These are phyloP conservation scores for Macrocystidia cucumis DNA, from an alignment of 1,284 basidiomycete species.

Conservation along the genomic window DNA sequence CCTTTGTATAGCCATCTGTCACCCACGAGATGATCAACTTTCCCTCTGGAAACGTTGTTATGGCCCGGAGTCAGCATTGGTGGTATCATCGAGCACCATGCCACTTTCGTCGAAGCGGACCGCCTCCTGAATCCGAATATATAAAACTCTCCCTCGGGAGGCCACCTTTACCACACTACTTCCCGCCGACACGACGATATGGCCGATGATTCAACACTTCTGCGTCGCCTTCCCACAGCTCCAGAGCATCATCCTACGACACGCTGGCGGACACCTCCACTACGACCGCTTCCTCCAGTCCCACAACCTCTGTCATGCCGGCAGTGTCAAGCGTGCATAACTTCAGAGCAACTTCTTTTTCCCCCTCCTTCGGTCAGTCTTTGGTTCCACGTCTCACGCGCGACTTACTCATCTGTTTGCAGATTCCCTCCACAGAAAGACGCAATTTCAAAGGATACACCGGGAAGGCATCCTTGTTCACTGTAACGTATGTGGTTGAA, in stretches of 20 bases:
- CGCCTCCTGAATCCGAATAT: too few relatives aligned
- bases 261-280: too few relatives aligned
- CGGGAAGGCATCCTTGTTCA: conserved; percentile 42
- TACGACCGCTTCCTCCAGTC: conserved; percentile 22
- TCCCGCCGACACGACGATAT: too few relatives aligned
- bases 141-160: too few relatives aligned
- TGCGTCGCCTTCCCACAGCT: conserved; percentile 23
- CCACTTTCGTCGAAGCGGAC: too few relatives aligned
- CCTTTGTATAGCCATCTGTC: too few relatives aligned
- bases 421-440: conserved; percentile 36
- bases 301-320: conserved; percentile 34
- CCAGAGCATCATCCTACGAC: too few relatives aligned
- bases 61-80: too few relatives aligned
- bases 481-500: conserved; percentile 34
- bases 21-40: too few relatives aligned
- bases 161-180: too few relatives aligned
- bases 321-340: conserved; percentile 33
- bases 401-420: conserved; percentile 1
- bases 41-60: too few relatives aligned
- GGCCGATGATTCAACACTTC: conserved; percentile 9
- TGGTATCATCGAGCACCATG: too few relatives aligned
- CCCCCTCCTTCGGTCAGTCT: conserved; percentile 31
- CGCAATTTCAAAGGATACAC: conserved; percentile 38
- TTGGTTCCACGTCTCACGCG: conserved; percentile 1
- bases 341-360: conserved; percentile 31